Conservation (phyloP, 139 green algal species). For the Micromonas pusilla region DNA sequence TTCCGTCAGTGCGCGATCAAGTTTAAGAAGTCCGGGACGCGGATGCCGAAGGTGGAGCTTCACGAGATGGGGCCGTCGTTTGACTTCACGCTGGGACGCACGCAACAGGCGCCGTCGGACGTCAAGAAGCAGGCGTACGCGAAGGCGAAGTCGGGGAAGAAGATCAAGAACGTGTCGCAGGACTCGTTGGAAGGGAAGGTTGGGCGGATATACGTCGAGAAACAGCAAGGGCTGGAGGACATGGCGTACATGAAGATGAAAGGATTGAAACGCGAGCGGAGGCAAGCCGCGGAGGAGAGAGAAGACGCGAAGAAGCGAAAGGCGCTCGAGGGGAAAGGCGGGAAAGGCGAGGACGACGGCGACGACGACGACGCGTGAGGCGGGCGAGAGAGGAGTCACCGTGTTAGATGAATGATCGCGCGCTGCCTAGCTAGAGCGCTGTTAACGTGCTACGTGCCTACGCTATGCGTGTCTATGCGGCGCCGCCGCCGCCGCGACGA, state of each 20-base stretch:
- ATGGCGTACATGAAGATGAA: constrained; percentile 15
- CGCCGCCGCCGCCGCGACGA: no score
- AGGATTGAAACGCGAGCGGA: constrained; percentile 16
- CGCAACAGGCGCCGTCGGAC: constrained; percentile 50
- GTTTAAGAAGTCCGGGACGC: constrained; percentile 66
- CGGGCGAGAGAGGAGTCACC: no score
- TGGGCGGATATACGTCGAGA: constrained; percentile 24
- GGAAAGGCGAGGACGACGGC: background rate
- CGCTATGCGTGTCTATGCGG: background rate
- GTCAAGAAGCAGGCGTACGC: constrained; percentile 66
- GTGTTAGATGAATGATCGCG: no score
- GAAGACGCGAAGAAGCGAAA: constrained; percentile 1
- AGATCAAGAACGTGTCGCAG: constrained; percentile 19
- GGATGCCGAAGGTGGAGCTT: constrained; percentile 64
- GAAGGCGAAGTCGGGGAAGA: background rate
- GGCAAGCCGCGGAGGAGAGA: constrained; percentile 5
- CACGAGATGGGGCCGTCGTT: constrained; percentile 73
- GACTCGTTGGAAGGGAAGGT: constrained; percentile 3
- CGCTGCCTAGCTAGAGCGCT: no score
- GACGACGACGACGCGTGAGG: background rate
- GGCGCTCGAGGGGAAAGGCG: background rate
- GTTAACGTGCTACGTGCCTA: background rate
- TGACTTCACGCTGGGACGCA: constrained; percentile 58
- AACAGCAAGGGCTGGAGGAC: constrained; percentile 20
- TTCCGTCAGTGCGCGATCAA: constrained; percentile 67